Evolutionary conservation across 1,139 yeast species (phyloP), one percentile per base, ranked within the genome.

Genomic region (Candida gigantensis): DNA sequence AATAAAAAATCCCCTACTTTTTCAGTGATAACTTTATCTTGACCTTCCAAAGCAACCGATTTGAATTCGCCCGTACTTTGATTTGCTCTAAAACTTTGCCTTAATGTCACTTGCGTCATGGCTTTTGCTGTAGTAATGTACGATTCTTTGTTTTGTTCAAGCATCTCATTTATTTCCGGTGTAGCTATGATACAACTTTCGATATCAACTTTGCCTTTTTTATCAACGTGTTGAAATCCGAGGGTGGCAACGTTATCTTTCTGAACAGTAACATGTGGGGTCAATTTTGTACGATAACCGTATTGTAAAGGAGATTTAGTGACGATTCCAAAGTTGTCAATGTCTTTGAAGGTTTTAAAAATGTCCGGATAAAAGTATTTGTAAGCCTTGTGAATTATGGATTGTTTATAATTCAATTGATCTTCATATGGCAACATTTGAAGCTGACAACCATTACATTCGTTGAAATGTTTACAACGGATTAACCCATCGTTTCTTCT

Each of bases 391-490:
- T 51, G 44, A n/a, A 71, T 62, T 1, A 58, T 49, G 1, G 41
- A 32, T 32, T 55, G 53, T 39, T 71, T 71, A 34, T 56, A 56
- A 3, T 44, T 33, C 10, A 71, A 52, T 44, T 71, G 77, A 11
- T 65, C 61, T 3, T 63, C 65, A 40, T 70, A 67, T 4, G 53
- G 41, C n/a, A 70, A 24, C 76, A 70, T 70, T 44, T 71, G 77
- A 11, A 65, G 53, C 35, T 69, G 72, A 41, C 77, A 71, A 2
- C 76, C 77, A 28, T 60, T 55, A 53, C 97, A 90, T 40, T 72
- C 73, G 12, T 88, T 81, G 61, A 90, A 92, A 53, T 89, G 85
- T 36, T 74, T 68, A 65, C 97, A 94, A 2, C 59, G 45, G 3
- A 68, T 45, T 24, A 66, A 49, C 2, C 44, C 32, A 30, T 68